These are phyloP conservation scores for Mortierella antarctica DNA, from an alignment of 192 early-diverging fungal genomes.

Conservation along the genomic window DNA sequence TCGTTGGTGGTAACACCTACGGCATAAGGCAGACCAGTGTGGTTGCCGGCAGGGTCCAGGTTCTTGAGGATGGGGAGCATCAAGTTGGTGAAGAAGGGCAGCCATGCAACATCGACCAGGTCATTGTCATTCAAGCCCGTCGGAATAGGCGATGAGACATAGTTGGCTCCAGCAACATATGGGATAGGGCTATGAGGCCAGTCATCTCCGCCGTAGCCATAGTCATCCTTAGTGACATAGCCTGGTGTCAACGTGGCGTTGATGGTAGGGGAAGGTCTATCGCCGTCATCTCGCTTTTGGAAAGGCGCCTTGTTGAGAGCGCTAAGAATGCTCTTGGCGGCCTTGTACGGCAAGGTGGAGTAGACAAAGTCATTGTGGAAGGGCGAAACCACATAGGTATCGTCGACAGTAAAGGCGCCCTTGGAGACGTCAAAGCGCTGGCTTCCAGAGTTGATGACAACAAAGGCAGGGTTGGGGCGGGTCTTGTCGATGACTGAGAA, in stretches of 20 bases:
- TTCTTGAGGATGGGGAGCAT: constrained; percentile 43
- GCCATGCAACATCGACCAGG: constrained; percentile 55
- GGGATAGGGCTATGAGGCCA: constrained; percentile 56
- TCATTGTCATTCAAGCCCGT: constrained; percentile 33
- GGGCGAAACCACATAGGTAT: constrained; percentile 58
- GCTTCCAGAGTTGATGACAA: constrained; percentile 58
- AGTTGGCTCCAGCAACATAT: constrained; percentile 49
- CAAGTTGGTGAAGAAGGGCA: constrained; percentile 56
- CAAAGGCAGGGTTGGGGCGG: constrained; percentile 52
- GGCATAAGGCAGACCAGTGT: constrained; percentile 19
- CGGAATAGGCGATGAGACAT: constrained; percentile 54
- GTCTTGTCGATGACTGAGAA: constrained; percentile 40
- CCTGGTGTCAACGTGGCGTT: constrained; percentile 55
- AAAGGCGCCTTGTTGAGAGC: constrained; percentile 47
- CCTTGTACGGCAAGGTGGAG: constrained; percentile 45
- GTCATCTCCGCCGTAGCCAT: constrained; percentile 63
- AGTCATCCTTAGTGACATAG: constrained; percentile 62
- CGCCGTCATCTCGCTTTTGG: constrained; percentile 36
- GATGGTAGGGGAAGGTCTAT: constrained; percentile 11
- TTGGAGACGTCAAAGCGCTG: constrained; percentile 61
- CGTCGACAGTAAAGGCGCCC: constrained; percentile 59
- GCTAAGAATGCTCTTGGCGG: constrained; percentile 45
- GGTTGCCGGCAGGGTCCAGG: constrained; percentile 37
- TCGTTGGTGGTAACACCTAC: constrained; percentile 37
- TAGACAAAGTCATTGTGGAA: constrained; percentile 57